Evolutionary conservation across 352 stramenopile genomes (phyloP).

Genomic region (Plasmopara viticola): DNA sequence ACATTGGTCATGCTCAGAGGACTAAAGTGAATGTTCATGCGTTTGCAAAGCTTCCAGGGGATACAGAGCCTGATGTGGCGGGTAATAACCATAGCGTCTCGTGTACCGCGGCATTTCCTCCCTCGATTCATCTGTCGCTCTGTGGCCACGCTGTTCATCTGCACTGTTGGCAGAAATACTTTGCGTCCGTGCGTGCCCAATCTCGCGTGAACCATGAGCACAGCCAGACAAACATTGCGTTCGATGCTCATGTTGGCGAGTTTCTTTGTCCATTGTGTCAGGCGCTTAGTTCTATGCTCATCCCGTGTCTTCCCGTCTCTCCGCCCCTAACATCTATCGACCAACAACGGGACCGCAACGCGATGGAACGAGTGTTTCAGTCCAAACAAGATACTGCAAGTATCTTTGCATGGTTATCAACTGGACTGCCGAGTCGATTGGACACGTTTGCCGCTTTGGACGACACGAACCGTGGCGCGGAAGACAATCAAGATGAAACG

Average conservation of each 20-base stretch:
- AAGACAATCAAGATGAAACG: constrained; percentile 17
- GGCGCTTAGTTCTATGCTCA: constrained; percentile 84
- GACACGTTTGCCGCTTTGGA: constrained; percentile 30
- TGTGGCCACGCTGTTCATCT: constrained; percentile 89
- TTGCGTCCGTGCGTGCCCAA: constrained; percentile 77
- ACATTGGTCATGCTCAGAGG: constrained; percentile 76
- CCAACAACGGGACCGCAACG: constrained; percentile 46
- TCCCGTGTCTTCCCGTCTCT: constrained; percentile 70
- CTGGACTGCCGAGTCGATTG: constrained; percentile 42
- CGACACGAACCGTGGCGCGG: constrained; percentile 28
- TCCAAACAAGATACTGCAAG: constrained; percentile 61
- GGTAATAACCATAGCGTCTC: constrained; percentile 16
- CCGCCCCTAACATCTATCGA: constrained; percentile 48
- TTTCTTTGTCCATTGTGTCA: constrained; percentile 90
- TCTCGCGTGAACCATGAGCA: constrained; percentile 64
- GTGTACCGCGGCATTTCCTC: constrained; percentile 32
- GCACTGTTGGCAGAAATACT: constrained; percentile 86
- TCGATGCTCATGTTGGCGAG: constrained; percentile 80
- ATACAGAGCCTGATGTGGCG: constrained; percentile 19
- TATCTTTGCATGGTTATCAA: constrained; percentile 54
- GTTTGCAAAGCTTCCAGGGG: constrained; percentile 34
- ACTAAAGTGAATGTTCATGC: constrained; percentile 53
- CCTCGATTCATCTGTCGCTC: constrained; percentile 66
- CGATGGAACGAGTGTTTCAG: constrained; percentile 72
- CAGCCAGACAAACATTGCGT: constrained; percentile 73